phyloP scores from a whole-genome alignment of 345 rosid species.

The Cardamine resedifolia region DNA sequence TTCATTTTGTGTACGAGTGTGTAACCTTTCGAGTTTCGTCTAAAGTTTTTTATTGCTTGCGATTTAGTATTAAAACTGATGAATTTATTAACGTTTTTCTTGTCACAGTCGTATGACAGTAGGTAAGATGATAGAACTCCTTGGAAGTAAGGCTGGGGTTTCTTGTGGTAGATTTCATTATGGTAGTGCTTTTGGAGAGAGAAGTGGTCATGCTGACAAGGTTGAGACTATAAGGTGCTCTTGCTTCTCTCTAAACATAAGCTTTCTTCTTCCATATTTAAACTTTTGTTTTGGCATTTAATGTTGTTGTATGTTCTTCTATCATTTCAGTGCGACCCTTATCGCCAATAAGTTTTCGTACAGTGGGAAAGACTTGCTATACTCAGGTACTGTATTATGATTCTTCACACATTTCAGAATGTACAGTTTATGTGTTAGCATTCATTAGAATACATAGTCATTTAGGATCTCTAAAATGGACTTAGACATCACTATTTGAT shows the following conservation, averaged over 20 bases:
- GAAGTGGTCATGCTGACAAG: conserved; percentile 89
- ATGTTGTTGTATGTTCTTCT: conserved; percentile 9
- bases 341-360: conserved; percentile 71
- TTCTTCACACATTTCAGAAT: conserved; percentile 16
- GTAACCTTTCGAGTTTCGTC: conserved; percentile 8
- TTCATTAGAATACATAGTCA: not conserved
- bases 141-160: conserved; percentile 94
- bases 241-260: not conserved
- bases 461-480: conserved; percentile 6
- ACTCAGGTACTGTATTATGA: conserved; percentile 62
- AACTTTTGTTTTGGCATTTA: conserved; percentile 16
- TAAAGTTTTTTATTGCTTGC: not conserved
- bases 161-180: conserved; percentile 82
- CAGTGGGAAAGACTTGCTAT: conserved; percentile 86
- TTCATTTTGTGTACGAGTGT: not conserved
- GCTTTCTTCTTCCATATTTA: not conserved
- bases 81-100: conserved; percentile 12
- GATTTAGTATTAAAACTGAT: not conserved
- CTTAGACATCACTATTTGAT: conserved; percentile 1
- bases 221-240: conserved; percentile 80
- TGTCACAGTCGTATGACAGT: conserved; percentile 92
- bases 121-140: conserved; percentile 98
- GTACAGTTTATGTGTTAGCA: too few relatives aligned
- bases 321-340: conserved; percentile 65
- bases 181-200: conserved; percentile 98